Evolutionary conservation across 768 basidiomycete genomes (phyloP).

Genomic region (Mycena filopes): DNA sequence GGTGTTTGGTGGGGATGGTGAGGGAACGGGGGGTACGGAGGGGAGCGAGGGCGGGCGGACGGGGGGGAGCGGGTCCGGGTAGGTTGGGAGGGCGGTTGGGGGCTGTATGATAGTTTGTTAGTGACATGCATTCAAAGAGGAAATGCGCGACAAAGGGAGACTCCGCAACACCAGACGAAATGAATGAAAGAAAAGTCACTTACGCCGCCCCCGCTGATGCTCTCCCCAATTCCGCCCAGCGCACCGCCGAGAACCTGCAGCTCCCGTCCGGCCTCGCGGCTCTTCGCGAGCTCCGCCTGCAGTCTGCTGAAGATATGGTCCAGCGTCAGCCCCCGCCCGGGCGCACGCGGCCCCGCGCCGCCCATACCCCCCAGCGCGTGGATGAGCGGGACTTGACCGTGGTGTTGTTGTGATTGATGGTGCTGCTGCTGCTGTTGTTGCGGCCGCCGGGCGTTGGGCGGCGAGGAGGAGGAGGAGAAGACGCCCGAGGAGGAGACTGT

Average conservation of each 20-base stretch:
- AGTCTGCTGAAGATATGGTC: conserved; percentile 91
- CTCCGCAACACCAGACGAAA: too few relatives aligned
- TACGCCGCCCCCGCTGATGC: conserved; percentile 73
- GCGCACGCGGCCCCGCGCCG: conserved; percentile 71
- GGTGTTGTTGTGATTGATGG: conserved; percentile 37
- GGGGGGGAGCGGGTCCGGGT: conserved; percentile 73
- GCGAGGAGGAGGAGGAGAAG: conserved; percentile 21
- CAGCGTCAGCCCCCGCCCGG: conserved; percentile 87
- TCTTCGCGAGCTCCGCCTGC: conserved; percentile 94
- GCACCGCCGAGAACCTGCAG: conserved; percentile 78
- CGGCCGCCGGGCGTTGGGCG: conserved; percentile 66
- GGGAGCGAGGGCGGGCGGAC: conserved; percentile 57
- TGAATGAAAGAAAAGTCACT: too few relatives aligned
- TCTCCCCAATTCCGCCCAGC: conserved; percentile 92
- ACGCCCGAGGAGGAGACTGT: conserved; percentile 3
- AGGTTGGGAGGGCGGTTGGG: conserved; percentile 59
- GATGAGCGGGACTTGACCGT: conserved; percentile 43
- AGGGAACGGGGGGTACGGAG: conserved; percentile 29
- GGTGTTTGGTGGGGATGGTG: not conserved
- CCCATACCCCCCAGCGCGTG: conserved; percentile 84
- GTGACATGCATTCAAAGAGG: not conserved
- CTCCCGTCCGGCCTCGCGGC: conserved; percentile 91
- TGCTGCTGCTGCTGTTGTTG: conserved; percentile 36
- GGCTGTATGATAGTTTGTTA: conserved; percentile 54
- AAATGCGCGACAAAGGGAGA: too few relatives aligned